Conservation (phyloP, 1,139 yeast genomes). For the Kluyveromyces sp. region DNA sequence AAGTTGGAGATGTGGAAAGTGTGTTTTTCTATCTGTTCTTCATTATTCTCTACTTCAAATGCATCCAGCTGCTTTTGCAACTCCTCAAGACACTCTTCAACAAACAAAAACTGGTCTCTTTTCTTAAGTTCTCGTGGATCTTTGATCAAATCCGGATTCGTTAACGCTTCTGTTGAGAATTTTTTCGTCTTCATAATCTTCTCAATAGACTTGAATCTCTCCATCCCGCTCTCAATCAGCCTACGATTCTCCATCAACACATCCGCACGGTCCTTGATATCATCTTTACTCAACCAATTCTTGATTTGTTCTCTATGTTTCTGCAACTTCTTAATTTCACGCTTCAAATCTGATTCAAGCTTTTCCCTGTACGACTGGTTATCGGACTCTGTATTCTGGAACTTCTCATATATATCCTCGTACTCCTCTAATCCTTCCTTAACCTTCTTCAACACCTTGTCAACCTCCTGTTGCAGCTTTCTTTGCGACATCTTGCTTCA, state of each 20-base stretch:
- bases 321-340: constrained; percentile 92
- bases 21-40: constrained; percentile 66
- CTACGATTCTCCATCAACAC: constrained; percentile 70
- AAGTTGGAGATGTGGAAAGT: constrained; percentile 69
- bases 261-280: constrained; percentile 80
- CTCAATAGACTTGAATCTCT: constrained; percentile 90
- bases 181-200: constrained; percentile 94
- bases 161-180: constrained; percentile 88
- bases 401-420: constrained; percentile 81
- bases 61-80: constrained; percentile 74
- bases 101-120: constrained; percentile 64
- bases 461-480: constrained; percentile 78
- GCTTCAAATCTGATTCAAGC: constrained; percentile 85
- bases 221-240: constrained; percentile 90
- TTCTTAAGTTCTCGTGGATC: constrained; percentile 81
- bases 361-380: constrained; percentile 89
- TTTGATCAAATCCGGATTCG: constrained; percentile 47
- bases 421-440: constrained; percentile 87
- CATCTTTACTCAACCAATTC: constrained; percentile 89
- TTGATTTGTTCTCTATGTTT: constrained; percentile 93
- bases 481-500: constrained; percentile 49
- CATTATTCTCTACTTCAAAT: constrained; percentile 70
- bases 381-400: constrained; percentile 57
- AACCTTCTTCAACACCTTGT: constrained; percentile 90
- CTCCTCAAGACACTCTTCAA: constrained; percentile 72